Evolutionary conservation across 306 rosid species (phyloP).

Genomic region (Sphenostylis stenocarpa): DNA sequence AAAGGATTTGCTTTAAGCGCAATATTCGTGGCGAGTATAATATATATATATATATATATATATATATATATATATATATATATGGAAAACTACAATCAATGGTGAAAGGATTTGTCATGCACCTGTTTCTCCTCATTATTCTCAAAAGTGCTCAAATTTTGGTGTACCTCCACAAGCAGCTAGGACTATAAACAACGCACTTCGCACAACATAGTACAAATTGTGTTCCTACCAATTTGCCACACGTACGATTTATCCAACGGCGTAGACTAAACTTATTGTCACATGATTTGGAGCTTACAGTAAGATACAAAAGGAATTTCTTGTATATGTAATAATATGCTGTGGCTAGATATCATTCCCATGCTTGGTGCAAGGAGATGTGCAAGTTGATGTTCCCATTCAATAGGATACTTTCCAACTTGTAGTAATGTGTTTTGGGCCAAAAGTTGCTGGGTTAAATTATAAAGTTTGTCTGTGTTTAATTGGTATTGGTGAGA

Average conservation of each 20-base stretch:
- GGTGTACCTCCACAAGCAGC: background rate
- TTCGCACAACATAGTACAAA: background rate
- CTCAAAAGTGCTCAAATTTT: background rate
- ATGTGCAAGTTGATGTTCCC: slow-evolving; percentile 21
- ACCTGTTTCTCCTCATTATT: background rate
- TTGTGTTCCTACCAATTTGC: background rate
- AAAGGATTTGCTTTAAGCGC: background rate
- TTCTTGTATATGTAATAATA: background rate
- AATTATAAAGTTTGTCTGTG: background rate
- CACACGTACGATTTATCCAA: too few relatives aligned
- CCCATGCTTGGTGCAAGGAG: slow-evolving; percentile 19
- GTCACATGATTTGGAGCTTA: background rate
- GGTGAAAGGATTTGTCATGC: background rate
- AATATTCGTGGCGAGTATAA: too few relatives aligned
- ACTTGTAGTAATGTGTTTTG: background rate
- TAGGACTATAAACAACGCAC: background rate
- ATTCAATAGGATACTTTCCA: background rate
- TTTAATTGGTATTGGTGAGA: background rate
- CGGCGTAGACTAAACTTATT: background rate
- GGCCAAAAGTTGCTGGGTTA: slow-evolving; percentile 5
- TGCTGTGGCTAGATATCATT: background rate
- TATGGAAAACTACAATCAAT: background rate
- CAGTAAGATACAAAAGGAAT: background rate
- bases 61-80: too few relatives aligned
- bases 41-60: too few relatives aligned